Percentiles rank a stretch among this genome's conserved stretches.
Conservation (phyloP, 2,329 filamentous ascomycete species). For the Delphinella strobiligena region DNA sequence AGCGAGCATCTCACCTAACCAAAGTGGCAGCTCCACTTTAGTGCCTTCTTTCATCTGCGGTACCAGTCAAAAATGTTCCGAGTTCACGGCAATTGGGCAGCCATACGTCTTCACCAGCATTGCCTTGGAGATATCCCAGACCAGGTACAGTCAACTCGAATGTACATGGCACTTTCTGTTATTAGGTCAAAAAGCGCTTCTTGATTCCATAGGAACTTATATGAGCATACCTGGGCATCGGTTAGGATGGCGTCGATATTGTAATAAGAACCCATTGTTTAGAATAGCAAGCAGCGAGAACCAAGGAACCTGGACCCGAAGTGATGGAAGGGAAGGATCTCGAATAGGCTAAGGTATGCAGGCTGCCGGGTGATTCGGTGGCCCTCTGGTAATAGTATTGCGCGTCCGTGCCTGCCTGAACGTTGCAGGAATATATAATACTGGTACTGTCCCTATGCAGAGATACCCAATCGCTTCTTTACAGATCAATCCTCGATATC, state of each 20-base stretch:
- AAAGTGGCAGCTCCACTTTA: conserved; percentile 72
- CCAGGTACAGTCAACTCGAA: conserved; percentile 84
- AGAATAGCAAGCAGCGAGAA: no score
- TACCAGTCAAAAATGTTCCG: background rate
- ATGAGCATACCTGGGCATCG: conserved; percentile 55
- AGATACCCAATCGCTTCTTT: no score
- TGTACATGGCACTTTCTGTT: conserved; percentile 84
- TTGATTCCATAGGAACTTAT: background rate
- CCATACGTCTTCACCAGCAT: conserved; percentile 48
- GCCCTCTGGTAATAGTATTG: background rate
- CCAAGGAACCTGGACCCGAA: no score
- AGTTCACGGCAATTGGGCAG: background rate
- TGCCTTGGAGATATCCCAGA: conserved; percentile 82
- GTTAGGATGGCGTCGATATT: conserved; percentile 75
- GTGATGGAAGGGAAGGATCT: background rate
- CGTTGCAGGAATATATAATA: background rate
- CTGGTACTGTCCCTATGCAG: no score
- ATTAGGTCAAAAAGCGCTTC: background rate
- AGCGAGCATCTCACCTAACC: conserved; percentile 89
- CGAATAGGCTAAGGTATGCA: background rate
- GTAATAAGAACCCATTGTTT: conserved; percentile 55
- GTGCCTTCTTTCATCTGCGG: conserved; percentile 65
- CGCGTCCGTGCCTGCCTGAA: conserved; percentile 3
- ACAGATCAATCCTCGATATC: no score
- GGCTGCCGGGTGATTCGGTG: background rate